Evolutionary conservation across 805 yeast species (phyloP).

Genomic region (Saturnispora dispora): DNA sequence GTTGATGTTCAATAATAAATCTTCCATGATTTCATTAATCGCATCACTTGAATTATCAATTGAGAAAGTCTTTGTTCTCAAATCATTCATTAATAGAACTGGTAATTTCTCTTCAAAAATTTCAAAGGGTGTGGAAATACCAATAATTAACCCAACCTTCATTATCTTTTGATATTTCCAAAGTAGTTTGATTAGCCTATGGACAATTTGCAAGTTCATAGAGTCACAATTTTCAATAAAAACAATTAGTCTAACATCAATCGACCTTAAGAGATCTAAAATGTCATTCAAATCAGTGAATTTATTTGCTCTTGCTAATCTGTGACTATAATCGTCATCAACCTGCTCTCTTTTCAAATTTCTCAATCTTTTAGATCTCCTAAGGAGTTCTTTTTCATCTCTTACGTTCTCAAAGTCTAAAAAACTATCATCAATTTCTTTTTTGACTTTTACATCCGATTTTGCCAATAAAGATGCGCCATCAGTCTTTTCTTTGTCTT

Average conservation of each 20-base stretch:
- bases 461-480: not conserved
- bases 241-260: slow-evolving; percentile 16
- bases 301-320: slow-evolving; percentile 7
- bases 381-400: slow-evolving; percentile 9
- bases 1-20: slow-evolving; percentile 24
- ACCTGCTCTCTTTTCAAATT: slow-evolving; percentile 5
- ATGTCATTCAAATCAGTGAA: slow-evolving; percentile 21
- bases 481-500: not conserved
- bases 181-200: slow-evolving; percentile 19
- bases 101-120: slow-evolving; percentile 29
- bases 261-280: slow-evolving; percentile 13
- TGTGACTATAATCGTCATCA: slow-evolving; percentile 14
- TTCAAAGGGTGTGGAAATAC: slow-evolving; percentile 28
- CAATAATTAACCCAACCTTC: slow-evolving; percentile 22
- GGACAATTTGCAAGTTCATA: slow-evolving; percentile 20
- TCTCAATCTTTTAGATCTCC: slow-evolving; percentile 5
- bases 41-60: slow-evolving; percentile 27
- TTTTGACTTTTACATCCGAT: not conserved
- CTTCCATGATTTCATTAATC: slow-evolving; percentile 25
- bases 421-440: slow-evolving; percentile 3
- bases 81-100: slow-evolving; percentile 15
- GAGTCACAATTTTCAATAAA: slow-evolving; percentile 31
- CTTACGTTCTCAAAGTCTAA: not conserved
- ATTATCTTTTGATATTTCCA: slow-evolving; percentile 16
- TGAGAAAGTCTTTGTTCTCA: slow-evolving; percentile 22